Base-by-base conservation (phyloP, 2,329 filamentous ascomycete species). In the Aspergillus quadrilineatus region DNA sequence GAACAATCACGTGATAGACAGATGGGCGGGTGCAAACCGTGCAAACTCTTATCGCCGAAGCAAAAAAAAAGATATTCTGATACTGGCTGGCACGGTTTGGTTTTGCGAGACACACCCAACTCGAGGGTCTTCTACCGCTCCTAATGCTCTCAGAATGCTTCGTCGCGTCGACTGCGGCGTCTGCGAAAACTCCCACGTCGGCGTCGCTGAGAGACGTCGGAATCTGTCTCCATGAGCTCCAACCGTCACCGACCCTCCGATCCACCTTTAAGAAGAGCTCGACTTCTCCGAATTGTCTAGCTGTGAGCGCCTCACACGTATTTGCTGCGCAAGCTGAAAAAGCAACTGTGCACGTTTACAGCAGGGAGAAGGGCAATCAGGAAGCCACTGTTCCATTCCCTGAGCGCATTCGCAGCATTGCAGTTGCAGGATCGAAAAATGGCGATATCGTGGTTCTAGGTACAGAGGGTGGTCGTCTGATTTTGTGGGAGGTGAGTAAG, bases 241-340 rank as follows among this genome's bases (percentile, higher is more conserved):
- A 91, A 66, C 92, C 92, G 41, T 82, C 88, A 53, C 84, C 88
- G 61, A 82, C 85, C n/a, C 84, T 92, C 69, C 88, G 88, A 67
- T 80, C 85, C 60, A 83, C 87, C 47, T 92, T 94, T 82, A 97
- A 97, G 81, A 97, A 96, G 78, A 96, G 90, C 78, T 89, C 90
- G 14, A 86, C 87, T n/a, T 82, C 87, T 28, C 79, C 82, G 56
- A 90, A 93, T 73, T 88, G 90, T 65, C 78, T 99, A 54, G 92
- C 91, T 30, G 82, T 92, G 65, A 95, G 83, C 73, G 80, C 84
- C 44, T 87, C 87, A 17, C 94, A 99, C 71, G 82, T 97, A 46
- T 99, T 96, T 71, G 89, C 92, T 4, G 93, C 91, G 4, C 94
- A 99, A 73, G 83, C 89, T 49, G 92, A 92, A 62, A 97, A 96